Base-by-base conservation (phyloP, 2,329 filamentous ascomycete genomes). In the Fusarium sp. region DNA sequence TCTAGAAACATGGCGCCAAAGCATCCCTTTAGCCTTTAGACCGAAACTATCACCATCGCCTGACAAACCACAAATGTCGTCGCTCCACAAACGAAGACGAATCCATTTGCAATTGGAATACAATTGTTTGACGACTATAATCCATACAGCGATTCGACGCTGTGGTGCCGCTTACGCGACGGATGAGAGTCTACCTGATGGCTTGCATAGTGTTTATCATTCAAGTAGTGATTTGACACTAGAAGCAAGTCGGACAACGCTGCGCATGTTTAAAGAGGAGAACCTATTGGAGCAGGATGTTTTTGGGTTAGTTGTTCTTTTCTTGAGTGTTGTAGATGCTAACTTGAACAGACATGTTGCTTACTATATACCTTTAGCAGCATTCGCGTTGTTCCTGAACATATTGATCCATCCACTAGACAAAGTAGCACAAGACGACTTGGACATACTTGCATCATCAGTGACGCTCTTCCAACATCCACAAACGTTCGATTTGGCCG, bases 161-260 rank as follows among this genome's bases (percentile, higher is more conserved):
- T 62, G 59, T 1, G 59, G 59, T 0, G 45, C 56, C 6, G 9
- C 22, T 4, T 53, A 53, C 12, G 38, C 38, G 1, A 15, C 29
- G 0, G 13, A 30, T 0, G 45, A 53, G 5, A 45, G 16, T 5
- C 15, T 62, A 0, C 59, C 57, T 12, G 29, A 62, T 0, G 57
- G 45, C 12, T 41, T 62, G 1, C 57, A 62, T 4, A 45, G 25
- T 1, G 57, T 62, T 11, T 62, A 62, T 34, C 57, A 62, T 16
- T 62, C 57, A 2, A 62, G 59, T 1, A 62, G 56, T 12, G 57
- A 62, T n/a, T 16, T 62, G 2, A 62, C 57, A 2, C 44, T 62
- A 0, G 38, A 32, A 1, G 59, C 59, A 4, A 62, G 59, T 16
- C 57, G 59, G 1, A 62, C 24, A 1, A 62, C 30, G 3, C 18